Evolutionary conservation across 106 monocot species (phyloP).

Genomic region (Vanilla planifolia): DNA sequence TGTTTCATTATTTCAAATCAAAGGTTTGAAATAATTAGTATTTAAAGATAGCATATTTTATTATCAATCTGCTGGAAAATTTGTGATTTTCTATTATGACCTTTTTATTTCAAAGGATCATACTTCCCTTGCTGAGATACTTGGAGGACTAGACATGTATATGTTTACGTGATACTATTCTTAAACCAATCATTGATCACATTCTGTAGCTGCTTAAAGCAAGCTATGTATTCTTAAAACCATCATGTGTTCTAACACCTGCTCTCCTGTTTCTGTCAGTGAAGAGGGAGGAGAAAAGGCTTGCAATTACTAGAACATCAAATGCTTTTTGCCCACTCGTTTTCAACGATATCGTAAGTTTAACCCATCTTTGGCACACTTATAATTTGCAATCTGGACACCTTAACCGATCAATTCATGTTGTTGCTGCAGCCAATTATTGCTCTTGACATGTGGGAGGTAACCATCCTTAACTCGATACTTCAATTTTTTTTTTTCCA

Average conservation of each 20-base stretch:
- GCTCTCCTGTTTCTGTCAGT: slow-evolving; percentile 32
- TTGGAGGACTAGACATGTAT: too few relatives aligned
- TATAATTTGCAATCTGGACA: slow-evolving; percentile 2
- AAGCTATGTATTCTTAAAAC: neutral
- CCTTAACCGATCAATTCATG: neutral
- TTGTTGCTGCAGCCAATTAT: slow-evolving; percentile 73
- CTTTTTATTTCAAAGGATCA: too few relatives aligned
- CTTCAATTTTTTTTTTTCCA: neutral
- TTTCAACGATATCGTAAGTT: slow-evolving; percentile 79
- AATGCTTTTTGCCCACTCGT: slow-evolving; percentile 86
- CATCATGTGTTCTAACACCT: slow-evolving; percentile 1
- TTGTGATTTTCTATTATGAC: too few relatives aligned
- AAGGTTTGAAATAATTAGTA: too few relatives aligned
- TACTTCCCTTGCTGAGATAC: too few relatives aligned
- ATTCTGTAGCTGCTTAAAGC: neutral
- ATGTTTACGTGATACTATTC: too few relatives aligned
- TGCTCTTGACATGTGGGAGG: slow-evolving; percentile 96
- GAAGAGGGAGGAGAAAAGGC: slow-evolving; percentile 62
- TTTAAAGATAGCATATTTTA: too few relatives aligned
- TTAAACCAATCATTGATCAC: too few relatives aligned
- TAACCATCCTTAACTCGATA: slow-evolving; percentile 18
- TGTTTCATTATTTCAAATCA: too few relatives aligned
- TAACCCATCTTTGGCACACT: slow-evolving; percentile 2
- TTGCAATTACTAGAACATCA: slow-evolving; percentile 65
- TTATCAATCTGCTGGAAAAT: too few relatives aligned